phyloP scores from a whole-genome alignment of 2,329 filamentous ascomycete species.

The Aspergillus novofumigatus region DNA sequence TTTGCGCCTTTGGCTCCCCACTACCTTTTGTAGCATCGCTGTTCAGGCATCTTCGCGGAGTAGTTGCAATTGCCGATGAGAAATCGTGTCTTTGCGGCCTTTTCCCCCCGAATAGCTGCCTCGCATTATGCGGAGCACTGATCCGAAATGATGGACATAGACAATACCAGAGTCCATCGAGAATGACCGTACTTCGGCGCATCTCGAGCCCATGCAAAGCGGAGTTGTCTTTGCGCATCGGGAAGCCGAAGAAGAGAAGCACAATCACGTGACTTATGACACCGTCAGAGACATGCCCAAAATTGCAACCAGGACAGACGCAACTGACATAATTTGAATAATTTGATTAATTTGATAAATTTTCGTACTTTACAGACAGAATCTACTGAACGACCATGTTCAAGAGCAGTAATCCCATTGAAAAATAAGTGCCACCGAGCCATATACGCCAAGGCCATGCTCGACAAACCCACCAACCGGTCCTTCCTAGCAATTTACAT shows the following conservation, averaged over 20 bases:
- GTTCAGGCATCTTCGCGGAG: slow-evolving; percentile 19
- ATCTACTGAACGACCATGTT: slow-evolving; percentile 13
- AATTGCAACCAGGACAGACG: background rate
- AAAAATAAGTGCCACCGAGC: slow-evolving; percentile 28
- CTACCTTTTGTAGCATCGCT: slow-evolving; percentile 3
- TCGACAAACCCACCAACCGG: slow-evolving; percentile 29
- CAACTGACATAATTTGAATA: too few relatives aligned
- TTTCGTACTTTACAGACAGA: slow-evolving; percentile 6
- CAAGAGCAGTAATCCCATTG: slow-evolving; percentile 24
- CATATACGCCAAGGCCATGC: slow-evolving; percentile 40
- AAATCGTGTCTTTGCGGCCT: slow-evolving; percentile 6
- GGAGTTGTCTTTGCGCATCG: slow-evolving; percentile 7
- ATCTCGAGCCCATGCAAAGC: slow-evolving; percentile 24
- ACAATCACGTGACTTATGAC: slow-evolving; percentile 13
- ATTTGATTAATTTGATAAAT: background rate
- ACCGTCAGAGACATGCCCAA: background rate
- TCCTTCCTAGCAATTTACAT: slow-evolving; percentile 25
- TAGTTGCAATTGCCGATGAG: slow-evolving; percentile 5
- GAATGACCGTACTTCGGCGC: slow-evolving; percentile 27
- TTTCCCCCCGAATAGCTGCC: slow-evolving; percentile 7
- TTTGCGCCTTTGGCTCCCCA: background rate
- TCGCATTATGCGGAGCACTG: slow-evolving; percentile 14
- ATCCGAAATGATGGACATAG: slow-evolving; percentile 36
- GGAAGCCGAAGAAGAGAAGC: slow-evolving; percentile 3
- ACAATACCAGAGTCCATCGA: slow-evolving; percentile 41